Percentiles rank a stretch among this genome's conserved stretches.
Conservation (phyloP, 2,329 filamentous ascomycete genomes). For the Epichloe bromicola region DNA sequence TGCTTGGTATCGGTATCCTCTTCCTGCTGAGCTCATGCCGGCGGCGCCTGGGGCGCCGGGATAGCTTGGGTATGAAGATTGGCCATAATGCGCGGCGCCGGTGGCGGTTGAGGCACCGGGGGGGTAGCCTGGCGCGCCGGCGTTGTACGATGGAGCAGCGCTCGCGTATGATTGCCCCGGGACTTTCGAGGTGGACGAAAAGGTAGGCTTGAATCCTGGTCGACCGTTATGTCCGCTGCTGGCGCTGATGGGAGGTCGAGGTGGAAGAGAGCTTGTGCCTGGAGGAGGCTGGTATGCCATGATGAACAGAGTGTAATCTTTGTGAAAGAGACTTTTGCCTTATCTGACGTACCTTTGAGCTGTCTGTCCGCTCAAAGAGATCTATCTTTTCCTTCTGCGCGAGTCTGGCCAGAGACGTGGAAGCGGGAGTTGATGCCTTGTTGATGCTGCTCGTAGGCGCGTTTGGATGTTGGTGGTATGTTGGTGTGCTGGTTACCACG, state of each 20-base stretch:
- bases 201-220: conserved; percentile 36
- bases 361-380: conserved; percentile 23
- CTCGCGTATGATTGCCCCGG: conserved; percentile 27
- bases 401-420: background rate
- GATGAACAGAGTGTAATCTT: conserved; percentile 39
- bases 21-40: conserved; percentile 7
- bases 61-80: conserved; percentile 15
- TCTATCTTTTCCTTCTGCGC: background rate
- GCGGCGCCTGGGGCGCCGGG: conserved; percentile 21
- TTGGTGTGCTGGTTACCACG: background rate
- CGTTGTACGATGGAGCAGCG: conserved; percentile 14
- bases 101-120: background rate
- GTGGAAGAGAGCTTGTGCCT: conserved; percentile 55
- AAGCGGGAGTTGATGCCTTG: background rate
- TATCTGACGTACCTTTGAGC: conserved; percentile 38
- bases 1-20: conserved; percentile 6
- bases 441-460: background rate
- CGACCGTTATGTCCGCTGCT: conserved; percentile 17
- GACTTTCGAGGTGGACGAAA: conserved; percentile 25
- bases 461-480: background rate
- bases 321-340: background rate
- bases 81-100: conserved; percentile 5
- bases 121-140: conserved; percentile 12
- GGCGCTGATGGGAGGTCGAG: conserved; percentile 55
- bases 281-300: conserved; percentile 83